Conservation (phyloP, 2,329 filamentous ascomycete species). For the Aspergillus sp. region DNA sequence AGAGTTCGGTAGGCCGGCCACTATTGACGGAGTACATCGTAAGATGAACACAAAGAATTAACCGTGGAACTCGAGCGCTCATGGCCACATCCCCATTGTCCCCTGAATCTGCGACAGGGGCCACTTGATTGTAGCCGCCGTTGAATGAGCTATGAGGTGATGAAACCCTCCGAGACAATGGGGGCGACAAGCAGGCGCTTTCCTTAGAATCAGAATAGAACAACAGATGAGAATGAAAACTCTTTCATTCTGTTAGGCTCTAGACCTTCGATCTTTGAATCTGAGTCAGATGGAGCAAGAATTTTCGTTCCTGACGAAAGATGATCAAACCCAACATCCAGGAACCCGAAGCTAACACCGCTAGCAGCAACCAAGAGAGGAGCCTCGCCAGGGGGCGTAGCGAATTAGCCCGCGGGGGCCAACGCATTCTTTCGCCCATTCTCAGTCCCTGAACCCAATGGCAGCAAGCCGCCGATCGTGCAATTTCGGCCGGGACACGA, state of each 20-base stretch:
- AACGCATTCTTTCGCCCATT: not conserved
- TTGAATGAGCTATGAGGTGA: not conserved
- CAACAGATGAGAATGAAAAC: not conserved
- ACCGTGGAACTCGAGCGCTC: not conserved
- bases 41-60: not conserved
- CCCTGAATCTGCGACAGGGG: conserved; percentile 1
- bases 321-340: conserved; percentile 17
- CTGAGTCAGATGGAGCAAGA: not conserved
- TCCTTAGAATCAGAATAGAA: not conserved
- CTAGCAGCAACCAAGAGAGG: conserved; percentile 10
- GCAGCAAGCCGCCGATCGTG: conserved; percentile 8
- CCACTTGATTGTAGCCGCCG: not conserved
- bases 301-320: conserved; percentile 18
- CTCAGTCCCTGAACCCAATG: conserved; percentile 15
- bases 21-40: not conserved
- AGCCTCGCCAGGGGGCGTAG: not conserved
- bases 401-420: not conserved
- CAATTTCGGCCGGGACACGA: conserved; percentile 16
- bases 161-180: conserved; percentile 11
- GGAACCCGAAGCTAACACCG: conserved; percentile 15
- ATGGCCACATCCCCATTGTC: not conserved
- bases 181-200: not conserved
- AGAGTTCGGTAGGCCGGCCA: conserved; percentile 1
- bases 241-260: not conserved
- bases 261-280: not conserved